Conservation (phyloP, 805 yeast species). For the Zygotorulaspora chibaensis region DNA sequence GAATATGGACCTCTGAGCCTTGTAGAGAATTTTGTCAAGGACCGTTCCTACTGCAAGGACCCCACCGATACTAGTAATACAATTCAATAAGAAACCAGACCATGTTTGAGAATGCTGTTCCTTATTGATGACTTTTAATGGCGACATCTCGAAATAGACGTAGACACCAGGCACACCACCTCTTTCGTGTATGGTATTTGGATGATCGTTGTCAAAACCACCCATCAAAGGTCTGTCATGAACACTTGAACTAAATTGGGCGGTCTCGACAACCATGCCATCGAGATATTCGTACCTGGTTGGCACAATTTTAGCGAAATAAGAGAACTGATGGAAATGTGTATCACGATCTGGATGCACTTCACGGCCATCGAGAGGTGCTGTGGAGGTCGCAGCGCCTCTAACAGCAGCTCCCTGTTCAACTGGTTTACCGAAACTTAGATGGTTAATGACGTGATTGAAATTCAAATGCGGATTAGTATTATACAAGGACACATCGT, state of each 20-base stretch:
- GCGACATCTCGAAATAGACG: conserved; percentile 86
- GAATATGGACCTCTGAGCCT: conserved; percentile 70
- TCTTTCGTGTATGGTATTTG: conserved; percentile 69
- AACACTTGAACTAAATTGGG: conserved; percentile 82
- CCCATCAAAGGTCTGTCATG: conserved; percentile 85
- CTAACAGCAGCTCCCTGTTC: conserved; percentile 35
- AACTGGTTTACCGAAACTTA: conserved; percentile 64
- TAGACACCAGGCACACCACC: conserved; percentile 93
- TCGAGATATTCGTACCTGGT: conserved; percentile 74
- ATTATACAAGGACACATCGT: conserved; percentile 73
- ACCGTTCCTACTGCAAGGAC: conserved; percentile 89
- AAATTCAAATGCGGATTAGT: conserved; percentile 62
- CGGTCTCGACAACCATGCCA: conserved; percentile 55
- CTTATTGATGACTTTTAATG: conserved; percentile 82
- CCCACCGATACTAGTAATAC: conserved; percentile 88
- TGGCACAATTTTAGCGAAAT: conserved; percentile 85
- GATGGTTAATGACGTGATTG: conserved; percentile 71
- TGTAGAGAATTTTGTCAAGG: conserved; percentile 82
- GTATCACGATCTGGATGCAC: conserved; percentile 36
- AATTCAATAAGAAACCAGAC: conserved; percentile 77
- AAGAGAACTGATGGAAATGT: conserved; percentile 64
- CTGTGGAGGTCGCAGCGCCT: conserved; percentile 41
- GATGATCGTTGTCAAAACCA: conserved; percentile 89
- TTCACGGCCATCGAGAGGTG: conserved; percentile 61
- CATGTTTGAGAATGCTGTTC: conserved; percentile 67